phyloP scores from a whole-genome alignment of 176 grass and related monocot genomes.

The Zoysia japonica region DNA sequence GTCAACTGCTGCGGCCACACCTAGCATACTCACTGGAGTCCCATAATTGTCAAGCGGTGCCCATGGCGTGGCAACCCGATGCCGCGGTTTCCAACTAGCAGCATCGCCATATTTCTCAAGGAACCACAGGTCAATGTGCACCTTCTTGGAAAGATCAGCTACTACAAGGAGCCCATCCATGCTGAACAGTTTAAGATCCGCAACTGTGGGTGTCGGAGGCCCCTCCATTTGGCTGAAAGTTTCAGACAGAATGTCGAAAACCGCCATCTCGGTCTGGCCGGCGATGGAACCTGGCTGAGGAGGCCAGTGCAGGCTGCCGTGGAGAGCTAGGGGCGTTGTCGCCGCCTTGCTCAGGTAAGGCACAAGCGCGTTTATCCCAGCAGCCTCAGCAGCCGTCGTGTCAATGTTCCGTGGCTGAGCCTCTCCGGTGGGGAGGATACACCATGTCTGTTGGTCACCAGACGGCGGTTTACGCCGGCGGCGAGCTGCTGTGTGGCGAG shows the following conservation, averaged over 20 bases:
- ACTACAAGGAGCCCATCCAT: not conserved
- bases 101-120: not conserved
- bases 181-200: not conserved
- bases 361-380: not conserved
- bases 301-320: not conserved
- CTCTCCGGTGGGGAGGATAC: not conserved
- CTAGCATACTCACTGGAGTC: not conserved
- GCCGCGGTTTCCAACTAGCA: not conserved
- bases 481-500: too few species aligned
- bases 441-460: too few species aligned
- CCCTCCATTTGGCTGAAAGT: not conserved
- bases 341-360: not conserved
- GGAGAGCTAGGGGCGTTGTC: not conserved
- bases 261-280: not conserved
- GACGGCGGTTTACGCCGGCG: too few species aligned
- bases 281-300: not conserved
- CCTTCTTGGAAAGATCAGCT: not conserved
- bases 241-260: not conserved
- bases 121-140: not conserved
- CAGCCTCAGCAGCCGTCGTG: not conserved
- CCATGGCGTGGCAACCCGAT: not conserved
- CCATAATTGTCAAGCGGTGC: not conserved
- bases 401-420: not conserved
- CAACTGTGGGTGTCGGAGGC: not conserved
- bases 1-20: not conserved